phyloP scores from a whole-genome alignment of 129 eudicot species.

The Centaurea solstitialis region DNA sequence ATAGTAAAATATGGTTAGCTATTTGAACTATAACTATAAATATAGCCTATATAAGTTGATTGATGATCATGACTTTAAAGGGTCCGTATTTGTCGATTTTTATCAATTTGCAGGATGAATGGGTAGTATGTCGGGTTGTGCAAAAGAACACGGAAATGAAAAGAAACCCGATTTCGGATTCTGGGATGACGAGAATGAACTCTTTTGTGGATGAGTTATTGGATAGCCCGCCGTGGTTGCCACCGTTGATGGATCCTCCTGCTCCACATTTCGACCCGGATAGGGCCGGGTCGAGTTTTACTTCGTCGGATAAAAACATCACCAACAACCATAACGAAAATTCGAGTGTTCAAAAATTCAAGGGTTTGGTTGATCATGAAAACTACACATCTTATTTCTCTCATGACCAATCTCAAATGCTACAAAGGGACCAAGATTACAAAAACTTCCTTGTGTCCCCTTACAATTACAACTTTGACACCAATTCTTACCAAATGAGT shows the following conservation, averaged over 20 bases:
- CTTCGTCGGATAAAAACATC: constrained; percentile 7
- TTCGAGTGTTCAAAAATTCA: constrained; percentile 12
- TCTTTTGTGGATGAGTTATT: constrained; percentile 61
- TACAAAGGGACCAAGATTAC: constrained; percentile 36
- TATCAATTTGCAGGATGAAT: constrained; percentile 52
- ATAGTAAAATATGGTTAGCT: not conserved
- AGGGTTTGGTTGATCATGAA: constrained; percentile 28
- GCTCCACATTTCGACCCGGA: constrained; percentile 12
- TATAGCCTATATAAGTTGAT: not conserved
- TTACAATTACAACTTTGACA: constrained; percentile 27
- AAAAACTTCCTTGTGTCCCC: constrained; percentile 33
- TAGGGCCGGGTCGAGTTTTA: constrained; percentile 20
- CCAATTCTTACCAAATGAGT: constrained; percentile 30
- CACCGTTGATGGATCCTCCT: constrained; percentile 49
- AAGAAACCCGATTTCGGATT: constrained; percentile 31
- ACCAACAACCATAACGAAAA: constrained; percentile 19
- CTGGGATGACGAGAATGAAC: constrained; percentile 38
- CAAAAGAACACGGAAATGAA: constrained; percentile 48
- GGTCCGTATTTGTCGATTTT: not conserved
- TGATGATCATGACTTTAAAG: not conserved
- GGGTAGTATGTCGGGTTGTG: constrained; percentile 73
- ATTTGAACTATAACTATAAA: not conserved
- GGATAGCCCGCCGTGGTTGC: constrained; percentile 48
- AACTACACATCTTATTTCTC: constrained; percentile 28
- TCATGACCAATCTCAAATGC: constrained; percentile 29